Evolutionary conservation across 495 filamentous ascomycete genomes (phyloP).

Genomic region (Coniosporium apollinis): DNA sequence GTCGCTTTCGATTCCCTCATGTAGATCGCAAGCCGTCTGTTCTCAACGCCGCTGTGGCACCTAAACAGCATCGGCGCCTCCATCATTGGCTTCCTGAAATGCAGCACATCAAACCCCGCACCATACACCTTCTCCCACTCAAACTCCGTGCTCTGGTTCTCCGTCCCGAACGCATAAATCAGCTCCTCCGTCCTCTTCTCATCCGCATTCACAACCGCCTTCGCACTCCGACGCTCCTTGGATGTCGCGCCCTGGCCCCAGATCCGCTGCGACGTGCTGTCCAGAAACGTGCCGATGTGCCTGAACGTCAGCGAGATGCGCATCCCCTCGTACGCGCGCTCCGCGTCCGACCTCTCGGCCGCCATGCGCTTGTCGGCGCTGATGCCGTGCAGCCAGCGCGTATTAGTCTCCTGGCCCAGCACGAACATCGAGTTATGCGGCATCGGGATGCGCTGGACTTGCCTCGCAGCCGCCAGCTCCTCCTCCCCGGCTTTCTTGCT

Average conservation of each 20-base stretch:
- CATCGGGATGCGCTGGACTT: slow-evolving; percentile 49
- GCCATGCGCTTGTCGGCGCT: slow-evolving; percentile 61
- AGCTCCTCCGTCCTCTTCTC: slow-evolving; percentile 47
- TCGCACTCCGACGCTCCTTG: slow-evolving; percentile 43
- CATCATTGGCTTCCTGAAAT: slow-evolving; percentile 28
- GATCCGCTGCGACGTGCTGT: slow-evolving; percentile 43
- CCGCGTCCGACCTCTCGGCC: slow-evolving; percentile 46
- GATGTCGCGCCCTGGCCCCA: slow-evolving; percentile 81
- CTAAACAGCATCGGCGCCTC: neutral
- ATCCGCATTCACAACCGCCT: slow-evolving; percentile 50
- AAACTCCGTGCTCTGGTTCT: slow-evolving; percentile 61
- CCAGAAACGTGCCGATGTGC: slow-evolving; percentile 70
- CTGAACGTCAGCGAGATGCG: slow-evolving; percentile 91
- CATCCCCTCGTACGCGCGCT: slow-evolving; percentile 53
- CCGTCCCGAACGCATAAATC: slow-evolving; percentile 63
- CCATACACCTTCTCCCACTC: slow-evolving; percentile 73
- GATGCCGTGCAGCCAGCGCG: slow-evolving; percentile 79
- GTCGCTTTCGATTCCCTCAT: neutral
- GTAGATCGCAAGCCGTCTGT: neutral
- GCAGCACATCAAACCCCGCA: slow-evolving; percentile 70
- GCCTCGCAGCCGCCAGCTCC: slow-evolving; percentile 21
- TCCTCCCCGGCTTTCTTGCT: slow-evolving; percentile 15
- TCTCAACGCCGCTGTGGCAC: neutral
- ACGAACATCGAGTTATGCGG: slow-evolving; percentile 82
- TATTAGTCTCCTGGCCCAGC: slow-evolving; percentile 68